Evolutionary conservation across 1,139 yeast genomes (phyloP).

Genomic region (Hanseniaspora sp.): DNA sequence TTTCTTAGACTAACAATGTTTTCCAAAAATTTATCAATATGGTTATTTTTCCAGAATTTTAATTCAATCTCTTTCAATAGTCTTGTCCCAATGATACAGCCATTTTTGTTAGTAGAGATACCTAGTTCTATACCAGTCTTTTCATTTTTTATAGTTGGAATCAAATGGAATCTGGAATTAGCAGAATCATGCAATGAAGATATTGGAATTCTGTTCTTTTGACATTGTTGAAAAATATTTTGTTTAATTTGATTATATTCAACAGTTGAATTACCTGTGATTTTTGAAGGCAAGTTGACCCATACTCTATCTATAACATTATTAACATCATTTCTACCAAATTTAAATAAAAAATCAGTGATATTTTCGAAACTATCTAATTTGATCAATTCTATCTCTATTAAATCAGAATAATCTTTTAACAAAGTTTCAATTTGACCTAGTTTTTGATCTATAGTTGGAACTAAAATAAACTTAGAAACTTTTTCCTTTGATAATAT

Average conservation of each 20-base stretch:
- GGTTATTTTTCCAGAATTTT: conserved; percentile 43
- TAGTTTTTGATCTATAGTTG: not conserved
- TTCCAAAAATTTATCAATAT: conserved; percentile 57
- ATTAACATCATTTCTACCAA: conserved; percentile 55
- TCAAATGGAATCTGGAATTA: conserved; percentile 60
- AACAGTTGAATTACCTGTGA: conserved; percentile 15
- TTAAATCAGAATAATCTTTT: not conserved
- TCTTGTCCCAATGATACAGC: conserved; percentile 75
- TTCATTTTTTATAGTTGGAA: conserved; percentile 57
- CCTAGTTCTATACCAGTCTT: conserved; percentile 58
- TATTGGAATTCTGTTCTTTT: conserved; percentile 59
- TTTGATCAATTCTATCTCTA: not conserved
- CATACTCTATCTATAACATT: conserved; percentile 64
- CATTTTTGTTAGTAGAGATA: conserved; percentile 77
- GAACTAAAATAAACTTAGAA: not conserved
- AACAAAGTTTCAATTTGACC: not conserved
- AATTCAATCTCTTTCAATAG: conserved; percentile 63
- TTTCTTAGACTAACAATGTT: conserved; percentile 57
- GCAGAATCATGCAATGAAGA: conserved; percentile 68
- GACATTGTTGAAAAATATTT: conserved; percentile 42
- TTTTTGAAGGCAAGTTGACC: conserved; percentile 35
- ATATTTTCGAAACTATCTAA: not conserved
- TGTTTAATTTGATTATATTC: conserved; percentile 24
- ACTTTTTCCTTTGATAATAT: not conserved
- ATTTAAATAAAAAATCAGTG: not conserved